Percentiles rank a stretch among this genome's conserved stretches.
phyloP scores from a whole-genome alignment of 495 filamentous ascomycete species.

The Podospora tetraspora region DNA sequence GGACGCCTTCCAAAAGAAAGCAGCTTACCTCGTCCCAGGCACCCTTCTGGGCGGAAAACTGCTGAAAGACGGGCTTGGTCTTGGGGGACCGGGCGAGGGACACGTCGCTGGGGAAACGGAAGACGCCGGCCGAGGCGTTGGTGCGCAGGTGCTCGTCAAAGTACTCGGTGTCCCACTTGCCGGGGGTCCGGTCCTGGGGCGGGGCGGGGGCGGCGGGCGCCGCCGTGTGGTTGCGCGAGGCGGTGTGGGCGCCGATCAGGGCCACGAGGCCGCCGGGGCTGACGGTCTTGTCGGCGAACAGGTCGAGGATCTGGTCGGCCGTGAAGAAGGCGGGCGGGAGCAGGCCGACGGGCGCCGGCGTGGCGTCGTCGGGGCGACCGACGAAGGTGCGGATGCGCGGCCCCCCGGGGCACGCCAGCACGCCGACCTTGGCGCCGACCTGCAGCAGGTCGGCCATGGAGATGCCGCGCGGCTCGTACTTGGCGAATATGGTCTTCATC shows the following conservation, averaged over 20 bases:
- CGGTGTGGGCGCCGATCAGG: conserved; percentile 42
- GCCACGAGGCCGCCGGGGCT: conserved; percentile 36
- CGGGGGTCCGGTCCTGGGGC: conserved; percentile 41
- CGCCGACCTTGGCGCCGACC: conserved; percentile 28
- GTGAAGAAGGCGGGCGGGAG: conserved; percentile 29
- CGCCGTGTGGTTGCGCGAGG: conserved; percentile 33
- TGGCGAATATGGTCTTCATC: conserved; percentile 20
- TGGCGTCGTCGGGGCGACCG: conserved; percentile 33
- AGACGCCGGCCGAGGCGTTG: conserved; percentile 28
- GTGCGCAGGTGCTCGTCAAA: conserved; percentile 31
- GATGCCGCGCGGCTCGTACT: conserved; percentile 22
- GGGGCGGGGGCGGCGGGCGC: conserved; percentile 22
- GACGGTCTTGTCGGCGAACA: conserved; percentile 42
- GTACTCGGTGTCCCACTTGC: conserved; percentile 39
- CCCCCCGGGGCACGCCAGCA: conserved; percentile 30
- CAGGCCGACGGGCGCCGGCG: conserved; percentile 26
- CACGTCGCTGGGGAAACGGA: conserved; percentile 36
- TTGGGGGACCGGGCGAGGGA: conserved; percentile 27
- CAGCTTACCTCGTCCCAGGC: conserved; percentile 30
- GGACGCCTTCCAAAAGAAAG: no score
- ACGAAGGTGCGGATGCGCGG: conserved; percentile 35
- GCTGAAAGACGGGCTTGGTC: conserved; percentile 29
- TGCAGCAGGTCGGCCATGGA: conserved; percentile 34
- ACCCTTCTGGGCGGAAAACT: conserved; percentile 28
- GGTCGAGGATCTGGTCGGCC: conserved; percentile 33